These are phyloP conservation scores for Iberis pinnata DNA, from an alignment of 345 rosid genomes.

Conservation along the genomic window DNA sequence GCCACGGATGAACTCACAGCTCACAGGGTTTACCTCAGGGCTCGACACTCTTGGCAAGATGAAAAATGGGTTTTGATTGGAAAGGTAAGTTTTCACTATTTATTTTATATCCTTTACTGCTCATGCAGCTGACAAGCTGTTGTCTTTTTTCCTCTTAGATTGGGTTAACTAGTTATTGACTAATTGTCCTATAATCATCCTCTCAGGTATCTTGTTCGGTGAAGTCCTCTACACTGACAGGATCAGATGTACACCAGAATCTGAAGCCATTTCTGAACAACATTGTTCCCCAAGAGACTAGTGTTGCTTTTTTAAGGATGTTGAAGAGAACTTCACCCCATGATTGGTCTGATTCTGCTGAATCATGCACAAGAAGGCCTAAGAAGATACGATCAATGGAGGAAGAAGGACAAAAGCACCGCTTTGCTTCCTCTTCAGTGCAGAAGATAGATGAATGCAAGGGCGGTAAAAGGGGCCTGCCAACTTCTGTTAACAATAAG, in stretches of 20 bases:
- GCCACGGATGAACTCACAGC: conserved; percentile 25
- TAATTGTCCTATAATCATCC: conserved; percentile 21
- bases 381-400: conserved; percentile 31
- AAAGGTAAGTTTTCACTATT: conserved; percentile 28
- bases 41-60: conserved; percentile 57
- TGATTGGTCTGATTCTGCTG: conserved; percentile 32
- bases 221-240: conserved; percentile 30
- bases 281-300: conserved; percentile 30
- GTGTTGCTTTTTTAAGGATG: conserved; percentile 33
- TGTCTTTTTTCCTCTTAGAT: no score
- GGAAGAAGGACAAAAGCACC: conserved; percentile 23
- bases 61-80: conserved; percentile 50
- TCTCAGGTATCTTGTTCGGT: conserved; percentile 36
- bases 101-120: neutral
- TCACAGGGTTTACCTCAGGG: conserved; percentile 44
- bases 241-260: conserved; percentile 27
- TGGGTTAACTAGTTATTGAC: neutral
- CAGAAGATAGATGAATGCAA: conserved; percentile 39
- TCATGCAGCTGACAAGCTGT: no score
- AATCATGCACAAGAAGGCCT: conserved; percentile 37
- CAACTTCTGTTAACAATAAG: conserved; percentile 30
- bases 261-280: conserved; percentile 23
- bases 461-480: conserved; percentile 19
- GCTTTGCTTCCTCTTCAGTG: conserved; percentile 11
- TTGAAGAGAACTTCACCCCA: conserved; percentile 40